Conservation (phyloP, 352 stramenopile genomes). For the Globisporangium solare region DNA sequence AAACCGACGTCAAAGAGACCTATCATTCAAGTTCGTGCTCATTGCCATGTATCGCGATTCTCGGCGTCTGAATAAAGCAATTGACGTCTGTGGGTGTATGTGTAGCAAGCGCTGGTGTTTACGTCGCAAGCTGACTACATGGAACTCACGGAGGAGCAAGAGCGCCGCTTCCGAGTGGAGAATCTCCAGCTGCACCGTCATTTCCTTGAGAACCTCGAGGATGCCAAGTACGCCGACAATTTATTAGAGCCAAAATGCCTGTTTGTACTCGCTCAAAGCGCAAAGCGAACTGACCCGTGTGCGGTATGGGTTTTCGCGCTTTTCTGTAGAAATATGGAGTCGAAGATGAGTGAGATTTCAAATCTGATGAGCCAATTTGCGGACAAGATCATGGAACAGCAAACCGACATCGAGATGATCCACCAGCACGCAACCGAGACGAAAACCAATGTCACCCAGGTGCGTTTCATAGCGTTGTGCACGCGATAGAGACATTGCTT, state of each 20-base stretch:
- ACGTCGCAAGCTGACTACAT: conserved; percentile 43
- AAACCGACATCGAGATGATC: conserved; percentile 75
- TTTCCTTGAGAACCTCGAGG: conserved; percentile 83
- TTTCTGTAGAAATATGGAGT: conserved; percentile 65
- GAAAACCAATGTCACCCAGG: conserved; percentile 69
- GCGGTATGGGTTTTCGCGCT: neutral
- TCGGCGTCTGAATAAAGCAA: neutral
- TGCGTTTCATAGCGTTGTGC: conserved; percentile 7
- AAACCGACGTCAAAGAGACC: too few species aligned
- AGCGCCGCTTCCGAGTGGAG: conserved; percentile 56
- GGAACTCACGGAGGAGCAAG: conserved; percentile 62
- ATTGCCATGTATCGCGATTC: too few species aligned
- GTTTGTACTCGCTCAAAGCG: neutral
- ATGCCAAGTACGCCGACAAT: conserved; percentile 66
- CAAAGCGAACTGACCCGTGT: neutral
- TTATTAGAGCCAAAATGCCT: neutral
- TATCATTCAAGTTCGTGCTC: too few species aligned
- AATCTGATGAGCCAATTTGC: conserved; percentile 83
- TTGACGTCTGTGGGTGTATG: neutral
- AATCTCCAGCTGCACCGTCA: conserved; percentile 77
- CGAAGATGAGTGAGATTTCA: conserved; percentile 82
- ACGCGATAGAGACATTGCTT: too few species aligned
- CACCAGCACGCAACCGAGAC: conserved; percentile 65
- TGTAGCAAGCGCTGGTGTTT: conserved; percentile 26
- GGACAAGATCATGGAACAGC: conserved; percentile 82